A percentile compares a stretch with the other conserved stretches of the same genome.
These are phyloP conservation scores for Picea abies DNA, from an alignment of 83 land plant genomes.

Conservation along the genomic window DNA sequence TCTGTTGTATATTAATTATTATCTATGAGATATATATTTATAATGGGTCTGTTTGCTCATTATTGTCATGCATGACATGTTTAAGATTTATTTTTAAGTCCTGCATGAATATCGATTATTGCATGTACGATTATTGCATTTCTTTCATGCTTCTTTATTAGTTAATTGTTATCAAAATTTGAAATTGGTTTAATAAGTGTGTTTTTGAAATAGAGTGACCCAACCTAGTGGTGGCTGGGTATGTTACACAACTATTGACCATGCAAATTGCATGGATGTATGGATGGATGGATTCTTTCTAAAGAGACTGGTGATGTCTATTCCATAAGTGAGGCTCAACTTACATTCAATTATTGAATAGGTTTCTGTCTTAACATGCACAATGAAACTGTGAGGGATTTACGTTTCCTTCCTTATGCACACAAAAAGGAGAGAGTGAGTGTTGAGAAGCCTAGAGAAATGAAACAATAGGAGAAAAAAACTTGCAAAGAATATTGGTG, in stretches of 20 bases:
- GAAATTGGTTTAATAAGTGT: no score
- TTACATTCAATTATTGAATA: conserved; percentile 88
- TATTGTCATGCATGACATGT: no score
- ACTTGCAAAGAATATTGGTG: conserved; percentile 97
- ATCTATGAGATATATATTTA: no score
- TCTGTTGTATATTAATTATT: no score
- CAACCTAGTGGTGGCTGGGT: no score
- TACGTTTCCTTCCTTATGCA: conserved; percentile 94
- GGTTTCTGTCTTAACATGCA: conserved; percentile 96
- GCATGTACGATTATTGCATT: no score
- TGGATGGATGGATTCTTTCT: conserved; percentile 81
- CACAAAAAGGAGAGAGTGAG: conserved; percentile 89
- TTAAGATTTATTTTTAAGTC: no score
- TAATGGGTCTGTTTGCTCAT: no score
- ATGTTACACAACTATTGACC: conserved; percentile 63
- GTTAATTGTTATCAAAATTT: no score
- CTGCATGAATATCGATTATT: no score
- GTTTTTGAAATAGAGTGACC: no score
- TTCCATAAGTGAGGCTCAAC: conserved; percentile 92
- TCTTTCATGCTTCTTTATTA: no score
- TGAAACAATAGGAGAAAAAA: conserved; percentile 98
- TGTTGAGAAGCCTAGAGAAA: conserved; percentile 93
- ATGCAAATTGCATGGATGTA: conserved; percentile 34
- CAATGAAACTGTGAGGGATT: conserved; percentile 96
- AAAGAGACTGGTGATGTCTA: conserved; percentile 96